A percentile compares a stretch with the other conserved stretches of the same genome.
These are phyloP conservation scores for Escovopsis sp. DNA, from an alignment of 2,329 filamentous ascomycete genomes.

Conservation along the genomic window DNA sequence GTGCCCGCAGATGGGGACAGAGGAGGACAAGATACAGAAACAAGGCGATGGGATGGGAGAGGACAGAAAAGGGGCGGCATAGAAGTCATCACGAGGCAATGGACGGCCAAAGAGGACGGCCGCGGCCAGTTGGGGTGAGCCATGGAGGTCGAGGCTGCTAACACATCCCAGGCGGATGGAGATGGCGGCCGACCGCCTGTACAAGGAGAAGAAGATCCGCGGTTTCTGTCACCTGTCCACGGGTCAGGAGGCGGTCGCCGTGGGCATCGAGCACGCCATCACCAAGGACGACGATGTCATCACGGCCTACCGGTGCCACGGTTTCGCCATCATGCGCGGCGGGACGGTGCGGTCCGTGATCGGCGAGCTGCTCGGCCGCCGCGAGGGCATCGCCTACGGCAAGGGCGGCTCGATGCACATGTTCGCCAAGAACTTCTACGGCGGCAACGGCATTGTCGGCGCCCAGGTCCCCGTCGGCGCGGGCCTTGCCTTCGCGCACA, in stretches of 20 bases:
- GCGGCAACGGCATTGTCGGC: slow-evolving; percentile 97
- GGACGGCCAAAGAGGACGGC: neutral
- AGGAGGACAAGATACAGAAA: too few relatives aligned
- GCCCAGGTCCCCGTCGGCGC: slow-evolving; percentile 96
- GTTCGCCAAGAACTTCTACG: slow-evolving; percentile 96
- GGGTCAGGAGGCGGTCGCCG: slow-evolving; percentile 92
- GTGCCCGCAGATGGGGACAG: too few relatives aligned
- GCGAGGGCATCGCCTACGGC: slow-evolving; percentile 93
- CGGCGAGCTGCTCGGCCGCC: slow-evolving; percentile 84
- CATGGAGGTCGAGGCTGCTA: slow-evolving; percentile 4
- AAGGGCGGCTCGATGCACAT: slow-evolving; percentile 99
- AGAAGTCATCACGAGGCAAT: too few relatives aligned
- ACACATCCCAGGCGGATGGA: slow-evolving; percentile 74
- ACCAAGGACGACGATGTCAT: slow-evolving; percentile 86
- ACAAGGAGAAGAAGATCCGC: slow-evolving; percentile 99
- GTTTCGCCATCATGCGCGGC: slow-evolving; percentile 93
- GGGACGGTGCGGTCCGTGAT: slow-evolving; percentile 84
- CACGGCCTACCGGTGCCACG: slow-evolving; percentile 97
- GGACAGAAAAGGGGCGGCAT: too few relatives aligned
- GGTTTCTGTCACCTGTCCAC: slow-evolving; percentile 99
- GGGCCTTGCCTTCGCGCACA: slow-evolving; percentile 89
- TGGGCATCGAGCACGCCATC: slow-evolving; percentile 93
- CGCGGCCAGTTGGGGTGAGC: too few relatives aligned
- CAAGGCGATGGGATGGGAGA: too few relatives aligned
- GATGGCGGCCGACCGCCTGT: slow-evolving; percentile 95